A percentile compares a stretch with the other conserved stretches of the same genome.
Evolutionary conservation across 768 basidiomycete genomes (phyloP).

Genomic region (Glaciozyma antarctica): DNA sequence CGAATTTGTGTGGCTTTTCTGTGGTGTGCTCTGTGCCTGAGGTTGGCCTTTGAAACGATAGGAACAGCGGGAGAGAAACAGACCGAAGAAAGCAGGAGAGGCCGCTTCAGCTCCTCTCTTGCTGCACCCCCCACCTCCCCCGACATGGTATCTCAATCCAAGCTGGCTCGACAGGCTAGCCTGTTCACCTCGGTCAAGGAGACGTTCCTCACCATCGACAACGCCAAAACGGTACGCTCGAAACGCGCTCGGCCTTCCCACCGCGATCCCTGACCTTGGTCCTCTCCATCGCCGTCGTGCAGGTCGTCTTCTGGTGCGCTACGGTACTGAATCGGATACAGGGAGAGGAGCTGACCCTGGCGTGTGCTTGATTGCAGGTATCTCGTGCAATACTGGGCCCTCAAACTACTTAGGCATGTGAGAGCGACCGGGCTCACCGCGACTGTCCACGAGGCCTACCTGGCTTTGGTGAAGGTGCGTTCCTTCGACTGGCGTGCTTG

Average conservation of each 20-base stretch:
- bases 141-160: no score
- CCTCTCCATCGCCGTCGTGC: neutral
- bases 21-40: no score
- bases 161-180: no score
- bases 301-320: slow-evolving; percentile 23
- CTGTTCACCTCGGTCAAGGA: no score
- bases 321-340: neutral
- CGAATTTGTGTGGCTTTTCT: no score
- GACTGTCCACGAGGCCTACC: slow-evolving; percentile 13
- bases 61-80: no score
- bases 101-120: no score
- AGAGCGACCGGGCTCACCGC: slow-evolving; percentile 15
- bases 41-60: no score
- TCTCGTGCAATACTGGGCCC: neutral
- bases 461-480: slow-evolving; percentile 5
- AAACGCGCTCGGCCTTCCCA: no score
- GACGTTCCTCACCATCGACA: slow-evolving; percentile 1
- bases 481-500: neutral
- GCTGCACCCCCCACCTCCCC: no score
- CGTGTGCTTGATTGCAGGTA: slow-evolving; percentile 2
- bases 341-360: neutral
- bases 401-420: slow-evolving; percentile 11
- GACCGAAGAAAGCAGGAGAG: no score
- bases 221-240: slow-evolving; percentile 5
- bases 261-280: neutral